These are phyloP conservation scores for Trichoderma hamatum DNA, from an alignment of 2,329 filamentous ascomycete genomes.

Conservation along the genomic window DNA sequence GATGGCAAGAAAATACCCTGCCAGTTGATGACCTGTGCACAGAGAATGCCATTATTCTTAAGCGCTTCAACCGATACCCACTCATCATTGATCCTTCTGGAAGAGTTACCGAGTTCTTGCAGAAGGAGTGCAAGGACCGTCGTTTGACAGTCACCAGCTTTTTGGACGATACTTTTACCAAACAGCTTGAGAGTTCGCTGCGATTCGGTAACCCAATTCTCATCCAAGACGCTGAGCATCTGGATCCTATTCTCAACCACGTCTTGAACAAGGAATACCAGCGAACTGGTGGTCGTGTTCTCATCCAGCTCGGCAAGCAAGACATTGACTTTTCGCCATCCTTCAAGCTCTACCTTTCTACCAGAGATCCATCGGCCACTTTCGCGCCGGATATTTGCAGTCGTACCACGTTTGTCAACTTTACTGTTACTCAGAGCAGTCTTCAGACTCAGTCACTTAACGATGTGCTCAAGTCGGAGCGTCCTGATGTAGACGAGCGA, in stretches of 20 bases:
- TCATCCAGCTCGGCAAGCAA: slow-evolving; percentile 97
- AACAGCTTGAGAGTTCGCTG: slow-evolving; percentile 94
- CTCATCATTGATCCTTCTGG: slow-evolving; percentile 98
- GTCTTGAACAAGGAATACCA: slow-evolving; percentile 99
- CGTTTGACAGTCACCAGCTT: slow-evolving; percentile 97
- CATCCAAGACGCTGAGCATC: slow-evolving; percentile 95
- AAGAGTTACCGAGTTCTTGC: slow-evolving; percentile 89
- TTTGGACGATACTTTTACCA: slow-evolving; percentile 95
- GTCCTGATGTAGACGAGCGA: slow-evolving; percentile 94
- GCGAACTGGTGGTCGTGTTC: slow-evolving; percentile 93
- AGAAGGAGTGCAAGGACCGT: slow-evolving; percentile 91
- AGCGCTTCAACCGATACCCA: slow-evolving; percentile 97
- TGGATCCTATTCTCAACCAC: slow-evolving; percentile 96
- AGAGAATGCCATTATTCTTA: slow-evolving; percentile 95
- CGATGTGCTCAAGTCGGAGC: slow-evolving; percentile 94
- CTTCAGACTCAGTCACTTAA: slow-evolving; percentile 97
- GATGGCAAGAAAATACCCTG: slow-evolving; percentile 91
- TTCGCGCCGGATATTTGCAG: slow-evolving; percentile 98
- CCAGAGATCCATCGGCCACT: slow-evolving; percentile 90
- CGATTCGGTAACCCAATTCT: slow-evolving; percentile 98
- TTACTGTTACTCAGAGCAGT: slow-evolving; percentile 98
- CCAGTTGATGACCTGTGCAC: slow-evolving; percentile 98
- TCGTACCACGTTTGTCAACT: slow-evolving; percentile 98
- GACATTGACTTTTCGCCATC: slow-evolving; percentile 98
- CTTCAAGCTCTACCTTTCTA: slow-evolving; percentile 94